phyloP scores from a whole-genome alignment of 148 eudicot species.

The Silene latifolia region DNA sequence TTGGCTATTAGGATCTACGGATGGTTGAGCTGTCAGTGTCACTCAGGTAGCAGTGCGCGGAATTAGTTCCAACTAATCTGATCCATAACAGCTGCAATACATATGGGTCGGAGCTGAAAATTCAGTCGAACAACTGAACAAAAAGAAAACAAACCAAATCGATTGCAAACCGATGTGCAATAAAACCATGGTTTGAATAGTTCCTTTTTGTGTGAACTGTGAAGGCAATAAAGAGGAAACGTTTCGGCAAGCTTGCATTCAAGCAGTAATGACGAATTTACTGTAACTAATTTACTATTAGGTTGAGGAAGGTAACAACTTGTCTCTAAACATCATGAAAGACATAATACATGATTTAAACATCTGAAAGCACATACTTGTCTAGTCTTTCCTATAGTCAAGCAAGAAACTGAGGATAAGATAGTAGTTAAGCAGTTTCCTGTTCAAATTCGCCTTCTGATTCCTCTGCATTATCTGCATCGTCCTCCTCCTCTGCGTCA shows the following conservation, averaged over 20 bases:
- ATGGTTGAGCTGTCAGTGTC: not conserved
- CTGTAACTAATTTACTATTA: not conserved
- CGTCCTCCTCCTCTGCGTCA: slow-evolving; percentile 88
- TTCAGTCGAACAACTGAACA: no score
- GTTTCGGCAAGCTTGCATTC: no score
- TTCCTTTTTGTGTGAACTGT: no score
- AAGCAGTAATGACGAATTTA: not conserved
- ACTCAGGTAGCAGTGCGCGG: not conserved
- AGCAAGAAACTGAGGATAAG: not conserved
- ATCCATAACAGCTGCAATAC: not conserved
- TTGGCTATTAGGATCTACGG: not conserved
- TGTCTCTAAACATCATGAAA: no score
- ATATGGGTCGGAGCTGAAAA: no score
- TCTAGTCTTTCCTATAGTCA: not conserved
- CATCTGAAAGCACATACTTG: not conserved
- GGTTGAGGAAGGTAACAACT: no score
- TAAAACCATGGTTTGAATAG: no score
- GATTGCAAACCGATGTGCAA: no score
- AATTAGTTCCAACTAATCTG: not conserved
- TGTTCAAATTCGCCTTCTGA: slow-evolving; percentile 98
- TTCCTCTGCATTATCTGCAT: slow-evolving; percentile 86
- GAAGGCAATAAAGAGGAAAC: no score
- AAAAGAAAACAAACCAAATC: not conserved
- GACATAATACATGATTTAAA: not conserved
- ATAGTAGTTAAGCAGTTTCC: slow-evolving; percentile 57